Percentiles rank a stretch among this genome's conserved stretches.
phyloP scores from a whole-genome alignment of 164 flowering plant species.

The Vitis rotundifolia region DNA sequence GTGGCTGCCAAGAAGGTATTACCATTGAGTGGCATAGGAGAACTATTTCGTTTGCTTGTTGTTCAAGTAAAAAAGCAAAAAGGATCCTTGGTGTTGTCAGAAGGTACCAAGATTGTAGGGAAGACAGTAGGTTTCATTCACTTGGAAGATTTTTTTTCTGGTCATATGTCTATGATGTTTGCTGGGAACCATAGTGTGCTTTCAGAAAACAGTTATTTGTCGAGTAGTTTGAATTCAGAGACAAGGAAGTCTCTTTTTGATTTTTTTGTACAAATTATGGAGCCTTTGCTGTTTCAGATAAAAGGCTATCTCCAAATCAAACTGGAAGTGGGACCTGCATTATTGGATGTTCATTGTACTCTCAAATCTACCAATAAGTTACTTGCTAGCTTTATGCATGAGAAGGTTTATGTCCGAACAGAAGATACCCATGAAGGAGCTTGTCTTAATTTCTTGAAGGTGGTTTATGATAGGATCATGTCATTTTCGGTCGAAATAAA shows the following conservation, averaged over 20 bases:
- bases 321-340: constrained; percentile 25
- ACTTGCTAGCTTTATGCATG: constrained; percentile 48
- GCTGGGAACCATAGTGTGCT: constrained; percentile 6
- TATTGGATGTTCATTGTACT: constrained; percentile 32
- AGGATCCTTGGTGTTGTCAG: constrained; percentile 27
- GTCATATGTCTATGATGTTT: constrained; percentile 2
- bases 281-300: constrained; percentile 57
- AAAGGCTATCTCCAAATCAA: constrained; percentile 28
- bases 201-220: constrained; percentile 15
- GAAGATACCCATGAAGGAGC: constrained; percentile 76
- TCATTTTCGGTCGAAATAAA: constrained; percentile 39
- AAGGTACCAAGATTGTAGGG: constrained; percentile 19
- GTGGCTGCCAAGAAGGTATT: constrained; percentile 34
- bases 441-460: constrained; percentile 58
- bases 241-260: constrained; percentile 63
- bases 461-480: constrained; percentile 32
- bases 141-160: constrained; percentile 14
- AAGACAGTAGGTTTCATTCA: constrained; percentile 16
- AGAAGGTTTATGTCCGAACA: constrained; percentile 55
- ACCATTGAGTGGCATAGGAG: constrained; percentile 50
- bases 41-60: constrained; percentile 61
- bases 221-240: constrained; percentile 42
- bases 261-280: constrained; percentile 66
- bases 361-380: constrained; percentile 56
- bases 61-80: constrained; percentile 48